These are phyloP conservation scores for Luzula sylvatica DNA, from an alignment of 176 grass and related monocot genomes.

Conservation along the genomic window DNA sequence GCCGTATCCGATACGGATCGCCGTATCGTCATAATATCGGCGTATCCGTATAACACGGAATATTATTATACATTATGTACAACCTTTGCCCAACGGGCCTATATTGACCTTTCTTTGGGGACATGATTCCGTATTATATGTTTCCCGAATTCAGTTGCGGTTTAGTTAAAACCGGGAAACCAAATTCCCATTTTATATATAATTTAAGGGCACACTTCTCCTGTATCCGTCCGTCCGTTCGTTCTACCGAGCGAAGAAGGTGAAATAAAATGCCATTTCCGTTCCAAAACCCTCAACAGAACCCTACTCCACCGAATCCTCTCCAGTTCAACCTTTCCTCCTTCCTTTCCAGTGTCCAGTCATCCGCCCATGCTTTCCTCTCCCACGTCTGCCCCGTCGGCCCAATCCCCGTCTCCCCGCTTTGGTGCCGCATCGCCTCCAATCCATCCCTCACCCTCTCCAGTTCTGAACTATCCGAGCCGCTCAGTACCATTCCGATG, in stretches of 20 bases:
- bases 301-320: background rate
- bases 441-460: background rate
- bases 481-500: background rate
- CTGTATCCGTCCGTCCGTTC: background rate
- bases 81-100: too few species aligned
- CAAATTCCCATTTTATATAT: background rate
- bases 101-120: too few species aligned
- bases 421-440: slow-evolving; percentile 9
- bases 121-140: too few species aligned
- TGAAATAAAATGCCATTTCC: slow-evolving; percentile 2
- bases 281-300: slow-evolving; percentile 17
- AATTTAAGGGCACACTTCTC: background rate
- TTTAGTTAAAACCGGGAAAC: background rate
- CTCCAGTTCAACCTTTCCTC: slow-evolving; percentile 14
- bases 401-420: background rate
- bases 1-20: too few species aligned
- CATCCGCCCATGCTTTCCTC: slow-evolving; percentile 10
- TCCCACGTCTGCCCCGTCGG: slow-evolving; percentile 15
- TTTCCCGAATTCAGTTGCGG: background rate
- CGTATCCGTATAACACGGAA: too few species aligned
- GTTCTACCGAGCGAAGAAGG: background rate
- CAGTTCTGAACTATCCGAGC: background rate
- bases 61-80: too few species aligned
- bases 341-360: slow-evolving; percentile 12
- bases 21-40: too few species aligned